Conservation (phyloP, 73 alveolate species). For the Durusdinium trenchii region DNA sequence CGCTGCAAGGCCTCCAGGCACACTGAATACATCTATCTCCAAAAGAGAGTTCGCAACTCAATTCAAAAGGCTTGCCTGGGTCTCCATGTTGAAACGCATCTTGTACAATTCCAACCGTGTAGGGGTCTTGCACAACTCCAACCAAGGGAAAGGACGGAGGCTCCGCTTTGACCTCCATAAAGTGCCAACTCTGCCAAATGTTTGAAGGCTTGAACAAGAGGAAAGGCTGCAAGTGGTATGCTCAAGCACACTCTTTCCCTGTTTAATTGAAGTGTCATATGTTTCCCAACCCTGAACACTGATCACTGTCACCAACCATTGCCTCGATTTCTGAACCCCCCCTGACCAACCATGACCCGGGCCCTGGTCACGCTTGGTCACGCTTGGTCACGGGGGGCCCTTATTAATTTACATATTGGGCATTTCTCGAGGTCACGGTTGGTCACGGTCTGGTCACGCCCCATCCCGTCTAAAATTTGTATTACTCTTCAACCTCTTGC, state of each 20-base stretch:
- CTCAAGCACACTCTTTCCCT: too few species aligned
- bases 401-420: not conserved
- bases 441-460: conserved; percentile 73
- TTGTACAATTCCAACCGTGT: not conserved
- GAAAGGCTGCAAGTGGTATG: not conserved
- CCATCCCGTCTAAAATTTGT: not conserved
- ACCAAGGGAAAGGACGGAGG: not conserved
- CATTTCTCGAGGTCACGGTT: conserved; percentile 43
- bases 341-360: not conserved
- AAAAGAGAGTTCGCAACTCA: not conserved
- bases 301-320: not conserved
- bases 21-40: too few species aligned
- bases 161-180: not conserved
- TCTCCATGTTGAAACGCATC: not conserved
- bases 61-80: not conserved
- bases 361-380: conserved; percentile 54
- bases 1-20: not conserved
- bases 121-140: not conserved
- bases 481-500: too few species aligned
- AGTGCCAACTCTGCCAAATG: not conserved
- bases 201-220: too few species aligned
- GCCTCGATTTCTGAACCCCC: not conserved
- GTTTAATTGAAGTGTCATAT: not conserved
- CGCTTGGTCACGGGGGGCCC: conserved; percentile 11
- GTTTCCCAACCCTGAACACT: not conserved